Conservation (phyloP, 192 early-diverging fungal genomes). For the Coemansia pectinata region DNA sequence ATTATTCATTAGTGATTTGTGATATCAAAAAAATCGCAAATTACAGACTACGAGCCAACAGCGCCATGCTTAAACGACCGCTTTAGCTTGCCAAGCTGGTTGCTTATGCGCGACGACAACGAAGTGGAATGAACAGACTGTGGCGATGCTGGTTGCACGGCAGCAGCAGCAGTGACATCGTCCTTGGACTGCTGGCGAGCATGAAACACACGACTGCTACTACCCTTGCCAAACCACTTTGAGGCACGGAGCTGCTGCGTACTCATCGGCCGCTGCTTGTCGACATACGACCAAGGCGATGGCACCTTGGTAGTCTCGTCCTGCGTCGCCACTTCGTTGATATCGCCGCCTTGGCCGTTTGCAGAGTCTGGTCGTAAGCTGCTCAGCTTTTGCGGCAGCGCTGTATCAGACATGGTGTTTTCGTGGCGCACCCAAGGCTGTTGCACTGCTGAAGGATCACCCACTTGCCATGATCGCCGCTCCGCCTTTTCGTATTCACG, state of each 20-base stretch:
- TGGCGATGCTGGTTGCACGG: constrained; percentile 9
- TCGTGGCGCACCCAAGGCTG: constrained; percentile 47
- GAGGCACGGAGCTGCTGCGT: constrained; percentile 29
- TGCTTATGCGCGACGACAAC: constrained; percentile 40
- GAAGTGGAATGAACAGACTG: constrained; percentile 16
- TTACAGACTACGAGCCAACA: background rate
- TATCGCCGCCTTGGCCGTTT: background rate
- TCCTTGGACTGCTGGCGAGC: constrained; percentile 9
- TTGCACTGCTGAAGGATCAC: constrained; percentile 12
- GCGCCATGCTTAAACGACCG: constrained; percentile 19
- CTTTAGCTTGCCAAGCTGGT: constrained; percentile 43
- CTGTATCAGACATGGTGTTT: constrained; percentile 36
- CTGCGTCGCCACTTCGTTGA: constrained; percentile 2
- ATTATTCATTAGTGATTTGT: no score
- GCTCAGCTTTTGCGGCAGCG: constrained; percentile 20
- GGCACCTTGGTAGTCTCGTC: constrained; percentile 16
- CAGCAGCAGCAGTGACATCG: background rate
- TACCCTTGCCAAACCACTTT: constrained; percentile 31
- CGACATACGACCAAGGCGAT: constrained; percentile 38
- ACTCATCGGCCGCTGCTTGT: constrained; percentile 38
- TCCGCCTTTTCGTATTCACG: constrained; percentile 20
- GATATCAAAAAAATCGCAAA: no score
- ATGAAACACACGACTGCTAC: background rate
- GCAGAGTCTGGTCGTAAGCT: background rate
- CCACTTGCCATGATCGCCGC: constrained; percentile 49